Conservation (phyloP, 2,329 filamentous ascomycete species). For the Fusarium sp. region DNA sequence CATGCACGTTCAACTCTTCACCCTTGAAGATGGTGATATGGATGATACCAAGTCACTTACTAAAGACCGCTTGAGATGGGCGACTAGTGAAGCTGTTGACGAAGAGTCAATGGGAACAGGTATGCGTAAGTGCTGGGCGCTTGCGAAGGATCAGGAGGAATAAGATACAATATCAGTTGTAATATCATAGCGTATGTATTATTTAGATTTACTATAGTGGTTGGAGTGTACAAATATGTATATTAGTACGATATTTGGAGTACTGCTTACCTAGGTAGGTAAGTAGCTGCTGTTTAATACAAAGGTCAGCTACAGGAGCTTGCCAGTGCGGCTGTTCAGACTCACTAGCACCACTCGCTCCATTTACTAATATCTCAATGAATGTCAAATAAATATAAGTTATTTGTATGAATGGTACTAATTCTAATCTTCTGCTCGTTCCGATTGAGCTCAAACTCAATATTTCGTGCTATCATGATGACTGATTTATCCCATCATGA, state of each 20-base stretch:
- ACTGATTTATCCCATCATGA: background rate
- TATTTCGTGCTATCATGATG: background rate
- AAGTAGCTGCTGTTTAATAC: background rate
- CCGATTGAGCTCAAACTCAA: background rate
- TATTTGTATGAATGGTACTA: background rate
- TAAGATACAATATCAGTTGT: conserved; percentile 20
- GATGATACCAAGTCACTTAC: conserved; percentile 11
- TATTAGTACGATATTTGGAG: background rate
- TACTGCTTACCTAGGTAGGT: background rate
- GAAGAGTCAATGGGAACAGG: conserved; percentile 68
- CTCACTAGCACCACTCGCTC: background rate
- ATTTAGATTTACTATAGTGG: background rate
- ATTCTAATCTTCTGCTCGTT: too few relatives aligned
- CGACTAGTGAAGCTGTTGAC: conserved; percentile 56
- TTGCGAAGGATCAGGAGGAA: conserved; percentile 50
- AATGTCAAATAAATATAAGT: background rate
- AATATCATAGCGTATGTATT: background rate
- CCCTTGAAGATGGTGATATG: conserved; percentile 43
- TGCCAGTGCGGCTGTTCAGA: background rate
- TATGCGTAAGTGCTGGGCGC: conserved; percentile 68
- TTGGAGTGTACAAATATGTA: background rate
- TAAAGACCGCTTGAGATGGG: conserved; percentile 51
- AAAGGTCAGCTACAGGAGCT: background rate
- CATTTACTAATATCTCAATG: background rate
- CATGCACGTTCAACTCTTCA: conserved; percentile 68